These are phyloP conservation scores for Schwanniomyces etchellsii DNA, from an alignment of 1,139 yeast genomes.

Conservation along the genomic window DNA sequence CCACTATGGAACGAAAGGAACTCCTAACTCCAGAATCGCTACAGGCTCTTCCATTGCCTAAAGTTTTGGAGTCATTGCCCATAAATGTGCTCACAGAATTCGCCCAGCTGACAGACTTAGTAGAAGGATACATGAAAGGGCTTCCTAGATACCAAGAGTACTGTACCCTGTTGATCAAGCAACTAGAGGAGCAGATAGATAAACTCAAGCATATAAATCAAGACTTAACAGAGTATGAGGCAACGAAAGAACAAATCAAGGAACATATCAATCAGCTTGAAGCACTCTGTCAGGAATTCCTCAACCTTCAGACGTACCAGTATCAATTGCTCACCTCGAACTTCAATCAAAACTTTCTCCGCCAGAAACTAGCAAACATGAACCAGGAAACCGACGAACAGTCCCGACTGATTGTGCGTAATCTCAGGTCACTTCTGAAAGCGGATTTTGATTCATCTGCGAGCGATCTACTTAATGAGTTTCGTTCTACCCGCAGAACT, in stretches of 20 bases:
- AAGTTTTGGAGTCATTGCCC: slow-evolving; percentile 25
- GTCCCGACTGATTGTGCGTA: slow-evolving; percentile 15
- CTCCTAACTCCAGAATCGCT: too few species aligned
- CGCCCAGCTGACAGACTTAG: slow-evolving; percentile 20
- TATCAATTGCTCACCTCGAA: slow-evolving; percentile 36
- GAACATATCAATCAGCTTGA: slow-evolving; percentile 22
- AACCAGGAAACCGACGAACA: slow-evolving; percentile 19
- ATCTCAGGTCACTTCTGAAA: slow-evolving; percentile 6
- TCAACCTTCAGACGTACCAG: slow-evolving; percentile 32
- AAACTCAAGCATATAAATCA: slow-evolving; percentile 18
- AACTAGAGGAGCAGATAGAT: slow-evolving; percentile 16
- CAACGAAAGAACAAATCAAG: slow-evolving; percentile 18
- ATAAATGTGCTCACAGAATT: slow-evolving; percentile 20
- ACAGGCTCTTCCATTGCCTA: slow-evolving; percentile 28
- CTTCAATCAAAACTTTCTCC: slow-evolving; percentile 28
- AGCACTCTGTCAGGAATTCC: slow-evolving; percentile 25
- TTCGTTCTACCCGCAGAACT: slow-evolving; percentile 27
- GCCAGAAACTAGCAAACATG: slow-evolving; percentile 21
- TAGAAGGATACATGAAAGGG: slow-evolving; percentile 27
- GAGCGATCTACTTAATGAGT: slow-evolving; percentile 35
- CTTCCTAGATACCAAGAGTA: slow-evolving; percentile 18
- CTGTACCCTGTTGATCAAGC: slow-evolving; percentile 11
- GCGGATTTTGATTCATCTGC: slow-evolving; percentile 11
- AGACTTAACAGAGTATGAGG: slow-evolving; percentile 23
- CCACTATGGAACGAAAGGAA: neutral